Percentiles rank a stretch among this genome's conserved stretches.
Conservation (phyloP, 305 asterid genomes). For the Striga hermonthica region DNA sequence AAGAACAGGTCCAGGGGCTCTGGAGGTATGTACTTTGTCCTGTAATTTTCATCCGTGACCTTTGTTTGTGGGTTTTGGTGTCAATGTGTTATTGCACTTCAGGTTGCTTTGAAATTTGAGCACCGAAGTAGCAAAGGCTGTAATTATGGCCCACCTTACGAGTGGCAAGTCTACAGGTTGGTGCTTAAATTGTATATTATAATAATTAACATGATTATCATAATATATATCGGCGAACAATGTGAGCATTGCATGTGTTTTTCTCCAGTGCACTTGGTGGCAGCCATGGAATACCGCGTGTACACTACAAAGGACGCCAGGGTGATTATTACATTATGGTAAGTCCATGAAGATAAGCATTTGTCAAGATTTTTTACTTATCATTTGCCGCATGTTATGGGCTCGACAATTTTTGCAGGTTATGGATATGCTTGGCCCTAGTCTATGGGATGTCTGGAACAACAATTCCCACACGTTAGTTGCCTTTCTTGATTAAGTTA, state of each 20-base stretch:
- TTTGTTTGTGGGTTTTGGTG: not conserved
- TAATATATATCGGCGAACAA: not conserved
- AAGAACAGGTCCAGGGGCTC: conserved; percentile 58
- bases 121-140: conserved; percentile 63
- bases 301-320: conserved; percentile 60
- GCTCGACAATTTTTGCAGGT: conserved; percentile 43
- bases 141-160: conserved; percentile 55
- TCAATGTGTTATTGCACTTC: conserved; percentile 16
- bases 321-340: conserved; percentile 59
- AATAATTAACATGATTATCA: not conserved
- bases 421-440: conserved; percentile 73
- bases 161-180: conserved; percentile 66
- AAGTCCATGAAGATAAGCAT: conserved; percentile 11
- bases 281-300: conserved; percentile 63
- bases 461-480: conserved; percentile 50
- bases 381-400: conserved; percentile 13
- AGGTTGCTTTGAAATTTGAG: conserved; percentile 73
- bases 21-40: conserved; percentile 39
- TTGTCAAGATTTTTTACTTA: not conserved
- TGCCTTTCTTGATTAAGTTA: not conserved
- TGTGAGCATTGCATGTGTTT: conserved; percentile 1
- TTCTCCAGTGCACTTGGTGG: conserved; percentile 54
- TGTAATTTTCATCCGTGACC: conserved; percentile 1
- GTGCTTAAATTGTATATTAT: conserved; percentile 8
- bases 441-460: conserved; percentile 70